Conservation (phyloP, 495 filamentous ascomycete genomes). For the Neurospora sp. region DNA sequence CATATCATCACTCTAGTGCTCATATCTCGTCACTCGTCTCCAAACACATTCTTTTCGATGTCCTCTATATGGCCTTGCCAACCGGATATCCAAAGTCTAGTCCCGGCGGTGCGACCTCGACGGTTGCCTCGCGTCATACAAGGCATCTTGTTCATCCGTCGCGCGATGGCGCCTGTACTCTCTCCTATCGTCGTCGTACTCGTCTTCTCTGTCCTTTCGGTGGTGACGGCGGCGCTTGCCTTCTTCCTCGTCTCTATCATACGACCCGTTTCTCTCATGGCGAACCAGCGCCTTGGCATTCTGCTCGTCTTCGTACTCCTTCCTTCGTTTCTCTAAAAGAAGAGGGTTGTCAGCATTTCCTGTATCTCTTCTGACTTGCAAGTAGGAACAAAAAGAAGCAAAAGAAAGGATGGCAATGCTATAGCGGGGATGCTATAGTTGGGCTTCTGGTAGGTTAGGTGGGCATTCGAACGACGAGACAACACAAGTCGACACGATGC, state of each 20-base stretch:
- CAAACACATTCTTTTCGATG: neutral
- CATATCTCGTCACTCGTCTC: neutral
- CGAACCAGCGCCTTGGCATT: constrained; percentile 10
- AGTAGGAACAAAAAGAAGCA: neutral
- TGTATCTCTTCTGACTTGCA: neutral
- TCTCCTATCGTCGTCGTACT: neutral
- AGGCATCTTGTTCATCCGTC: neutral
- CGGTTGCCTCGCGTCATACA: neutral
- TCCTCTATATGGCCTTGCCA: neutral
- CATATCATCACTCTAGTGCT: neutral
- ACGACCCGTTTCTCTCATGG: constrained; percentile 9
- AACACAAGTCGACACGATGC: neutral
- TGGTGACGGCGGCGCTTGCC: constrained; percentile 10
- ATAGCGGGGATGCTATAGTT: neutral
- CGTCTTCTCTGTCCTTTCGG: constrained; percentile 11
- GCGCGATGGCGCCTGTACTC: neutral
- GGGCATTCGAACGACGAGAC: neutral
- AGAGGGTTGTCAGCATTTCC: constrained; percentile 12
- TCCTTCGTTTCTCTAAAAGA: constrained; percentile 25
- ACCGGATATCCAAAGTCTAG: neutral
- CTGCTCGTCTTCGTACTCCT: constrained; percentile 25
- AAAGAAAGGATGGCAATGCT: neutral
- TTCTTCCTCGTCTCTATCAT: constrained; percentile 5
- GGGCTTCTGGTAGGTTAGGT: neutral
- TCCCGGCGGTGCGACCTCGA: neutral